A percentile compares a stretch with the other conserved stretches of the same genome.
Conservation (phyloP, 2,329 filamentous ascomycete genomes). For the Penicillium oxalicum region DNA sequence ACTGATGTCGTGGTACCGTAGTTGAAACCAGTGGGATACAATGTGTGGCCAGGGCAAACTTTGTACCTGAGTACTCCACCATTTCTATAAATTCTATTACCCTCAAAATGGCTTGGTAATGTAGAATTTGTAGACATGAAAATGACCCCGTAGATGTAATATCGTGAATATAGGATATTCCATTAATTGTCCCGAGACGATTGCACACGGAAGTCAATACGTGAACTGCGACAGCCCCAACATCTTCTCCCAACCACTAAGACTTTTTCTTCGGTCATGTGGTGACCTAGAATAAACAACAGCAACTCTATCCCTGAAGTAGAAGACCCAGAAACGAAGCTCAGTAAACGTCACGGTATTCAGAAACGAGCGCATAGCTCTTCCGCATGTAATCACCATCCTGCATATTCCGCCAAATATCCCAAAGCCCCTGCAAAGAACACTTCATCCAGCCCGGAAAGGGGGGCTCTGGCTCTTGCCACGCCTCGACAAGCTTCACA, state of each 20-base stretch:
- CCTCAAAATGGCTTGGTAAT: background rate
- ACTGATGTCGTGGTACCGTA: background rate
- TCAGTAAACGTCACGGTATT: background rate
- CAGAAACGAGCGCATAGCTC: background rate
- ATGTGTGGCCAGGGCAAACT: background rate
- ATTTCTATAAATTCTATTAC: background rate
- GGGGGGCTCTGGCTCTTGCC: background rate
- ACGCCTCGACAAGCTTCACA: background rate
- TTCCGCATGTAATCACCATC: slow-evolving; percentile 5
- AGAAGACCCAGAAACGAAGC: background rate
- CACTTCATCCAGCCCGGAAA: slow-evolving; percentile 7
- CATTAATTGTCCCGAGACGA: background rate
- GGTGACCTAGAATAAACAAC: background rate
- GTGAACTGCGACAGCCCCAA: background rate
- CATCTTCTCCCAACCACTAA: background rate
- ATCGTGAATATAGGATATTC: background rate
- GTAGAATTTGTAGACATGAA: background rate
- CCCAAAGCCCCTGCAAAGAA: slow-evolving; percentile 1
- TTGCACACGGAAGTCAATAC: background rate
- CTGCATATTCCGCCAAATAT: slow-evolving; percentile 3
- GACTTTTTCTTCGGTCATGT: background rate
- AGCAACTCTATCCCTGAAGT: background rate
- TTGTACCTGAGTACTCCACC: too few relatives aligned
- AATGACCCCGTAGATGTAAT: background rate
- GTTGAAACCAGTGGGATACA: slow-evolving; percentile 1